Evolutionary conservation across 805 yeast species (phyloP).

Genomic region (Pichia membranifaciens): DNA sequence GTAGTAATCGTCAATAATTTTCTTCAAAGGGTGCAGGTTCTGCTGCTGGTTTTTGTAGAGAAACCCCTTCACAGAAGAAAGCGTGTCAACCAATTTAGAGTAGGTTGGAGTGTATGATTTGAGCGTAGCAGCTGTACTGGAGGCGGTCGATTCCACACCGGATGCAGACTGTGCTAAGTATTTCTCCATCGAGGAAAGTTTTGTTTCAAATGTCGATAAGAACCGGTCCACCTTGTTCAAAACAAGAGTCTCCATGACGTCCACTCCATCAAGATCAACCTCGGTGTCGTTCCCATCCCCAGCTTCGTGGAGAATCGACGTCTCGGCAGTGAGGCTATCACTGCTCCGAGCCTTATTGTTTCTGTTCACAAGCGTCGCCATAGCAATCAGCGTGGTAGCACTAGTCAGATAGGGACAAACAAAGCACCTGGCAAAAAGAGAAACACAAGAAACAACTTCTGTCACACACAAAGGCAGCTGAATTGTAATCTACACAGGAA

Average conservation of each 20-base stretch:
- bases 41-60: constrained; percentile 22
- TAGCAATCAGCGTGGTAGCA: not conserved
- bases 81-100: constrained; percentile 21
- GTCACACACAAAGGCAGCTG: no score
- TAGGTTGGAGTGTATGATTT: constrained; percentile 17
- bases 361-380: constrained; percentile 2
- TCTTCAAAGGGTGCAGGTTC: constrained; percentile 25
- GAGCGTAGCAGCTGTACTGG: constrained; percentile 1
- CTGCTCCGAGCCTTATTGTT: not conserved
- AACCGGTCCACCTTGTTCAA: constrained; percentile 27
- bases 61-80: constrained; percentile 21
- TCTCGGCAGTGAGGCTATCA: not conserved
- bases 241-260: constrained; percentile 24
- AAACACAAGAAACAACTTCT: no score
- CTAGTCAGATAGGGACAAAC: not conserved
- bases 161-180: constrained; percentile 21
- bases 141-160: constrained; percentile 3
- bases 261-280: constrained; percentile 2
- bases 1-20: constrained; percentile 28
- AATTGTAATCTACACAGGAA: no score
- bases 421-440: no score
- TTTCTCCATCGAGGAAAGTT: constrained; percentile 26
- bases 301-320: not conserved
- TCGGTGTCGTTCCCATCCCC: constrained; percentile 3
- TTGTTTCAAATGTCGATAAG: constrained; percentile 24